These are phyloP conservation scores for Solanum chmielewskii DNA, from an alignment of 257 asterid species.

Conservation along the genomic window DNA sequence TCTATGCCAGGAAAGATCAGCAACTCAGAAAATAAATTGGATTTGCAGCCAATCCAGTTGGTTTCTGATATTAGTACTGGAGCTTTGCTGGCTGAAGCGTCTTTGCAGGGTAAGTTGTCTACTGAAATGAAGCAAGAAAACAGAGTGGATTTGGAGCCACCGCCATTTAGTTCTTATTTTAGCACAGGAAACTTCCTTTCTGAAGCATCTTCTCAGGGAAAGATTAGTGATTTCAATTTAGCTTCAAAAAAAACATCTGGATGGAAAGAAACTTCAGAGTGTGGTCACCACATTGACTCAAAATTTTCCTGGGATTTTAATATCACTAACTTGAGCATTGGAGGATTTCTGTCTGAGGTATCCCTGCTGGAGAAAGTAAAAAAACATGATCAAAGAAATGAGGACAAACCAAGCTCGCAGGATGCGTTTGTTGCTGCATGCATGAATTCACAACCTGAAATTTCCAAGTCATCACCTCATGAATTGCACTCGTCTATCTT, in stretches of 20 bases:
- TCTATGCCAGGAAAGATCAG: conserved; percentile 51
- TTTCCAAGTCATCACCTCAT: conserved; percentile 17
- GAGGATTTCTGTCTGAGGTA: conserved; percentile 67
- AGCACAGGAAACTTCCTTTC: conserved; percentile 47
- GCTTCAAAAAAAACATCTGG: conserved; percentile 16
- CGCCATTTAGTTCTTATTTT: conserved; percentile 27
- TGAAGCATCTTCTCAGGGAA: conserved; percentile 31
- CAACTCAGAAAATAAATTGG: conserved; percentile 24
- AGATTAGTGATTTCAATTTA: neutral
- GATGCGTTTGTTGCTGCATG: conserved; percentile 31
- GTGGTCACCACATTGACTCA: conserved; percentile 6
- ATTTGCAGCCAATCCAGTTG: conserved; percentile 21
- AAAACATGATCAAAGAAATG: conserved; percentile 18
- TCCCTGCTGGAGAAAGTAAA: conserved; percentile 40
- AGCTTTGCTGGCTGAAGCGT: conserved; percentile 67
- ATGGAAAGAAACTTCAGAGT: conserved; percentile 5
- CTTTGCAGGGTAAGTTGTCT: conserved; percentile 55
- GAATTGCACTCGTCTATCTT: conserved; percentile 52
- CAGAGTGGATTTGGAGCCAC: conserved; percentile 20
- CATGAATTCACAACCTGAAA: conserved; percentile 17
- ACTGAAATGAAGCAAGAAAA: neutral
- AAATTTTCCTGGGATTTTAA: conserved; percentile 53
- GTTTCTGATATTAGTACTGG: conserved; percentile 55
- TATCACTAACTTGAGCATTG: conserved; percentile 60
- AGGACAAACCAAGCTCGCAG: conserved; percentile 28